Evolutionary conservation across 805 yeast species (phyloP), one percentile per base, ranked within the genome.

Genomic region (Teunomyces lycoperdinae): DNA sequence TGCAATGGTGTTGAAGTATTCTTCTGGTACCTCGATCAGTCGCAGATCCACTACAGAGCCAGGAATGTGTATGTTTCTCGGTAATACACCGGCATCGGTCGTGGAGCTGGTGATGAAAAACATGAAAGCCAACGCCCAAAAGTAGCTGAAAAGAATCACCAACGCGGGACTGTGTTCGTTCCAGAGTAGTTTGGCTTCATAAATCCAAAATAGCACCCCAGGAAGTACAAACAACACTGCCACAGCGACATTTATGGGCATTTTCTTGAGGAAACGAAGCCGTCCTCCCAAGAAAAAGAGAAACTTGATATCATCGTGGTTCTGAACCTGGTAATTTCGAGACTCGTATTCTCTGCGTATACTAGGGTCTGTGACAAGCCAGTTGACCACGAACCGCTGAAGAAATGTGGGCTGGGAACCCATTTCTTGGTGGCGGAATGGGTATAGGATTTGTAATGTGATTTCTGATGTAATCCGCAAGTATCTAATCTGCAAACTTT

Each of bases 81-180:
- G 91, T 9, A 85, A 57, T 3, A 76, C 63, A 0, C 96, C 96
- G 0, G 95, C 88, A 55, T 88, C 96, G 9, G 77, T 63, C 2
- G 79, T 68, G 0, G 86, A 73, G 0, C 85, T 83, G 47, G 66
- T 74, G 6, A 83, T 47, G 50, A 81, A 80, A 44, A 81, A 76
- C 3, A 62, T 42, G 0, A 80, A n/a, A 1, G 80, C 60, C 35
- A 80, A 57, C 4, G 71, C 42, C 86, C 87, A 84, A 33, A 78
- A 58, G 56, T 87, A 87, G 14, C 77, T 63, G 53, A 84, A 83
- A 2, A 83, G 43, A 0, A 87, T 68, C 4, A 81, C 84, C 4
- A 73, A 56, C 2, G 80, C 80, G 0, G 87, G 86, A 28, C 79
- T 74, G 2, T 80, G 59, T 39, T 80, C 54, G 46, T 70, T 60